phyloP scores from a whole-genome alignment of 495 filamentous ascomycete species.

The Articulospora tetracladia region DNA sequence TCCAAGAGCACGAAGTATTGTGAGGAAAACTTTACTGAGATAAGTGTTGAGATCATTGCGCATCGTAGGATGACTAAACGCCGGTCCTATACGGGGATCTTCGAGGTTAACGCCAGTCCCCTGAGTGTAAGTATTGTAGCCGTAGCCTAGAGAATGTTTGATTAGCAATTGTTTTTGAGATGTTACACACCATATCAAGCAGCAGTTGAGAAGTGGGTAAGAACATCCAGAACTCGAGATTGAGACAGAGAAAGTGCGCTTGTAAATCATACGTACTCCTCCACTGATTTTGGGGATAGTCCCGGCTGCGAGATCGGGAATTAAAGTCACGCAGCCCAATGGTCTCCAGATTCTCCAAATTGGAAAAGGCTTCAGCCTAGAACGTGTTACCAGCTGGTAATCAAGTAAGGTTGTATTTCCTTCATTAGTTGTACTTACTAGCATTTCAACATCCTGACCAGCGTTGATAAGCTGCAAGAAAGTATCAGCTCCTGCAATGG shows the following conservation, averaged over 20 bases:
- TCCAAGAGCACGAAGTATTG: constrained; percentile 33
- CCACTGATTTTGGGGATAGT: constrained; percentile 22
- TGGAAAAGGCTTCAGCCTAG: constrained; percentile 37
- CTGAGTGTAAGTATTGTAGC: constrained; percentile 1
- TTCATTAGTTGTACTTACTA: constrained; percentile 21
- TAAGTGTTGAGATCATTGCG: constrained; percentile 12
- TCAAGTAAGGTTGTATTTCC: neutral
- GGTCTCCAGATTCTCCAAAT: constrained; percentile 41
- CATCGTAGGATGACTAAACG: neutral
- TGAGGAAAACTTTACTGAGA: constrained; percentile 22
- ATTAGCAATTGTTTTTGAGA: neutral
- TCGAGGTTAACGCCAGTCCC: constrained; percentile 6
- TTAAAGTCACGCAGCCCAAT: constrained; percentile 48
- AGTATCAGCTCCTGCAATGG: neutral
- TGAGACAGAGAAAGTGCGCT: too few species aligned
- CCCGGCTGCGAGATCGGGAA: constrained; percentile 26
- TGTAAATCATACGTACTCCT: constrained; percentile 22
- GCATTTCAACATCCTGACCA: constrained; percentile 39
- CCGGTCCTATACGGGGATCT: neutral
- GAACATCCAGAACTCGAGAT: too few species aligned
- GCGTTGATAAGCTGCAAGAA: constrained; percentile 29
- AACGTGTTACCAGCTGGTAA: neutral
- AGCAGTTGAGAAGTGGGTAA: neutral
- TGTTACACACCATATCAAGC: neutral
- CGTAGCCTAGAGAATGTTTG: constrained; percentile 18